Evolutionary conservation across 768 basidiomycete species (phyloP), one percentile per base, ranked within the genome.

Genomic region (Cyclocybe cylindracea): DNA sequence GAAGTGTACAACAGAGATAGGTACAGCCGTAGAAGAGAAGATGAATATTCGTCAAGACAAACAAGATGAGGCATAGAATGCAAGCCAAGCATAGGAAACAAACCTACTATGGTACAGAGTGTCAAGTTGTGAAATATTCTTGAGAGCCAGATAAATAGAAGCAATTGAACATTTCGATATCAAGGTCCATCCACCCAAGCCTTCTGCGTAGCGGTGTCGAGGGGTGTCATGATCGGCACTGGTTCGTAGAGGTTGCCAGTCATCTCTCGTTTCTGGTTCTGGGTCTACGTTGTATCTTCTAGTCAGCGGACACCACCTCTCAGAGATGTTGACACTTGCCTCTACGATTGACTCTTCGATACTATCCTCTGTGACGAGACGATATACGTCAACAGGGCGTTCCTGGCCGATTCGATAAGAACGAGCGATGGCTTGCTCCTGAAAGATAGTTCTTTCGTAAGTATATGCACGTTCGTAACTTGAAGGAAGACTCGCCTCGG

Each of bases 311-410:
- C 24, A 5, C 24, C 24, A 24, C 24, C 16, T 24, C 24, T 24
- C 24, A 5, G 24, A 24, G 24, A 24, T 24, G 24, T 24, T 5
- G 24, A 24, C 24, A 55, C 59, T 53, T 31, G 66, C 69, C 60
- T 55, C 14, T 31, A 68, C 58, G 39, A 68, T 63, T 13, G 60
- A 55, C 34, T 66, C 60, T 41, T 70, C 68, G 18, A 61, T 43
- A 7, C 48, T 53, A 8, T 56, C 43, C 24, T 48, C 32, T 1
- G 46, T 35, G n/a, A 58, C 49, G 35, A 58, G 50, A 10, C 50
- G 58, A 18, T 53, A 57, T 2, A 62, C 56, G 4, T 48, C 37
- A 1, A 62, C 58, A n/a, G 50, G 53, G 7, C 33, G 44, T 0
- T 48, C 52, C 36, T 62, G 61, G 9, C 61, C 61, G 8, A 59